These are phyloP conservation scores for Niveomyces coronatus DNA, from an alignment of 2,329 filamentous ascomycete species.

Conservation along the genomic window DNA sequence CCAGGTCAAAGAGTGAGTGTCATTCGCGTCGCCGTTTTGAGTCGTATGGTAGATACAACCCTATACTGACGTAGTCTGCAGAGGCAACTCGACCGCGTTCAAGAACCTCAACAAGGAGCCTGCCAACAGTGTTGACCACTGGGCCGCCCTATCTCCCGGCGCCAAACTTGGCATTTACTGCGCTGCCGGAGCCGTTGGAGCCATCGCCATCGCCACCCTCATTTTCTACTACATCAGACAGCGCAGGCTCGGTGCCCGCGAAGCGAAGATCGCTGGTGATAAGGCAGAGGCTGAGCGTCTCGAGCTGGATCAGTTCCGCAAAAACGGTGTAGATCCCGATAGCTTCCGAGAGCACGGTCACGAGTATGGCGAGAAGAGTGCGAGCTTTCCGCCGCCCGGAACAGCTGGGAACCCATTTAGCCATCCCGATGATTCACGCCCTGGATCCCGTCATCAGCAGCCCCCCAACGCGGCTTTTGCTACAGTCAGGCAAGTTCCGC, in stretches of 20 bases:
- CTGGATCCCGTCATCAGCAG: constrained; percentile 3
- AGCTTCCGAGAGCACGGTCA: constrained; percentile 23
- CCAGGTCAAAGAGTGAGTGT: constrained; percentile 40
- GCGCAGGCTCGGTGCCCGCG: constrained; percentile 39
- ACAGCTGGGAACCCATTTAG: constrained; percentile 5
- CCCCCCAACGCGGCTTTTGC: constrained; percentile 1
- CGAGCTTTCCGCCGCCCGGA: constrained; percentile 1
- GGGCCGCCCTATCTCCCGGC: constrained; percentile 36
- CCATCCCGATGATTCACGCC: constrained; percentile 7
- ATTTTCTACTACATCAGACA: constrained; percentile 47
- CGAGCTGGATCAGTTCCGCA: constrained; percentile 40
- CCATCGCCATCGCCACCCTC: constrained; percentile 29
- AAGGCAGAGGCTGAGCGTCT: constrained; percentile 36
- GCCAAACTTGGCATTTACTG: constrained; percentile 46
- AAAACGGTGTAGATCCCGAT: constrained; percentile 38
- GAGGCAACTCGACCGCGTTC: constrained; percentile 47
- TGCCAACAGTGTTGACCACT: constrained; percentile 41
- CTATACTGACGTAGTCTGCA: constrained; percentile 20
- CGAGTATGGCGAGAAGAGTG: constrained; percentile 12
- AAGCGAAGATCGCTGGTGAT: constrained; percentile 37
- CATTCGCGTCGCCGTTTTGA: too few relatives aligned
- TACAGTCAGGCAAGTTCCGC: constrained; percentile 5
- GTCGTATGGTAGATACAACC: too few relatives aligned
- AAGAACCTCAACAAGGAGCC: constrained; percentile 31
- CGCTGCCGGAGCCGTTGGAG: constrained; percentile 32